Evolutionary conservation across 2,329 filamentous ascomycete genomes (phyloP), one percentile per base, ranked within the genome.

Genomic region (Ophiostoma triangulosporum): DNA sequence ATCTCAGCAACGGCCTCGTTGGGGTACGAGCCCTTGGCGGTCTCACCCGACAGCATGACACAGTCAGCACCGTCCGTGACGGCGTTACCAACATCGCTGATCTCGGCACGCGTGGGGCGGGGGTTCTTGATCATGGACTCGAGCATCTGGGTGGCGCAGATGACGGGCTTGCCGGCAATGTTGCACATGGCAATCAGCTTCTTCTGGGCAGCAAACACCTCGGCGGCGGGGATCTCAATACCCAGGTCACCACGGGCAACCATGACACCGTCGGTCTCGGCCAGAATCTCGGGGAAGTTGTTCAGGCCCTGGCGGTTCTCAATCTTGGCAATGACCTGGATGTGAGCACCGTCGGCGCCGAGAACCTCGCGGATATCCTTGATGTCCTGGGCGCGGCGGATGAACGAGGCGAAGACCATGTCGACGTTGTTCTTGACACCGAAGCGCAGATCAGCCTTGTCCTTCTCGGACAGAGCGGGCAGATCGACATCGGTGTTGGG

Each of bases 101-200:
- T 95, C 77, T 98, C 93, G 60, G 93, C 93, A 73, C 93, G 89
- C 59, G 93, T 98, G 51, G 93, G 93, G 59, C 93, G 88, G 62
- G 93, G 93, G 78, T 98, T 98, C 80, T 95, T 96, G 72, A 95
- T 98, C 93, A 98, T 98, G 60, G 89, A 95, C 81, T 98, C 93
- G 62, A 98, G 81, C 93, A 98, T 98, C 78, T 98, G 93, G 38
- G 93, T 98, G 57, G 93, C 93, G 73, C 91, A 97, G 69, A 98
- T 96, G 70, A 91, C 90, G 62, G 93, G 93, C 81, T 98, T 98
- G 72, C 93, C 93, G 62, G 89, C 90, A 67, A 96, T 83, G 78
- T 98, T 98, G 83, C 93, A 98, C 84, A 97, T 97, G 73, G 93
- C 90, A 72, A 98, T 98, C 81, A 98, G 90, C 88, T 98, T 98